These are phyloP conservation scores for Hysterangium stoloniferum DNA, from an alignment of 768 basidiomycete genomes.

Conservation along the genomic window DNA sequence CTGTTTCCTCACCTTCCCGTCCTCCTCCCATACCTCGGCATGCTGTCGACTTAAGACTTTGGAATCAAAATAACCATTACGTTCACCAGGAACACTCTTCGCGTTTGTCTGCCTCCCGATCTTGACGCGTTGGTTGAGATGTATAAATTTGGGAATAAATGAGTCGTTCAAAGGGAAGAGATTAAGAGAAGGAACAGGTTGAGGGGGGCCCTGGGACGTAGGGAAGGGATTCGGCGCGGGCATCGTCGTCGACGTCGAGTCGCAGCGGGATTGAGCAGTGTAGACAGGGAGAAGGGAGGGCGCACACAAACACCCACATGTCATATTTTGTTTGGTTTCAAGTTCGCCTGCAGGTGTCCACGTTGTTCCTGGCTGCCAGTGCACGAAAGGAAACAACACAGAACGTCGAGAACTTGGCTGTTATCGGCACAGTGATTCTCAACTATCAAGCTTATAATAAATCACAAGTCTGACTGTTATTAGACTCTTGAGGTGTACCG, in stretches of 20 bases:
- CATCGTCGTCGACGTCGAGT: conserved; percentile 1
- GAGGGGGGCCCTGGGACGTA: not conserved
- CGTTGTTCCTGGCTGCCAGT: too few species aligned
- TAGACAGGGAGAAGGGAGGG: too few species aligned
- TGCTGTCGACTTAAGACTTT: conserved; percentile 93
- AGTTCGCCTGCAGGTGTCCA: conserved; percentile 38
- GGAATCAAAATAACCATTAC: conserved; percentile 95
- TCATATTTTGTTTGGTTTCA: too few species aligned
- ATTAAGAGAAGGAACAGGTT: conserved; percentile 32
- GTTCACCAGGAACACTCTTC: conserved; percentile 83
- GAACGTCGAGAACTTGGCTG: too few species aligned
- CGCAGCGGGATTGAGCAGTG: too few species aligned
- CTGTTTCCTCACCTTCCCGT: conserved; percentile 72
- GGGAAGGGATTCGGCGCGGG: conserved; percentile 7
- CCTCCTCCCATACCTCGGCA: conserved; percentile 96
- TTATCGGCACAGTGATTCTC: too few species aligned
- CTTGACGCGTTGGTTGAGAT: conserved; percentile 74
- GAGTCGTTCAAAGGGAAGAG: conserved; percentile 92
- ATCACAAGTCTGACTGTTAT: too few species aligned
- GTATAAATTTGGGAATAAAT: conserved; percentile 90
- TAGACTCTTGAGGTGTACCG: too few species aligned
- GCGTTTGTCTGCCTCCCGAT: conserved; percentile 95
- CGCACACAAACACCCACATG: too few species aligned
- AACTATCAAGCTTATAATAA: too few species aligned
- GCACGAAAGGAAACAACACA: too few species aligned